Base-by-base conservation (phyloP, 768 basidiomycete species). In the Heimioporus sp. region DNA sequence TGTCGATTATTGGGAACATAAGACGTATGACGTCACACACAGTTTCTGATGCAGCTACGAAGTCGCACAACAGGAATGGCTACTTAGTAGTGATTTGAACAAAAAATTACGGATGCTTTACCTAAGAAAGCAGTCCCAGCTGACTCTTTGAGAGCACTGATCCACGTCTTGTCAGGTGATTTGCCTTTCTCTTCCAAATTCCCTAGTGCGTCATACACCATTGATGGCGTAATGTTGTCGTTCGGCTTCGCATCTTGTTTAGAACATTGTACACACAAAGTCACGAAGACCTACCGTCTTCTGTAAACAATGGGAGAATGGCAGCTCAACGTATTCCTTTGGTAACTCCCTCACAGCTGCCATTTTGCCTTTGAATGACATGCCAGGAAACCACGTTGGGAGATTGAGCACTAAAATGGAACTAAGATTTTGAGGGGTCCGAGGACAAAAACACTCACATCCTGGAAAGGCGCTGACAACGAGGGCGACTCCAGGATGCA, bases 381-480 rank as follows among this genome's bases (percentile, higher is more conserved):
- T 53, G 12, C 35, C 57, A 1, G 59, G 56, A 19, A 59, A 44
- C 56, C 58, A 59, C 4, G 50, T 12, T 2, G 58, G 58, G 11
- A 59, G 49, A 13, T 51, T 57, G 20, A 59, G 13, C n/a, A 57
- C 58, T 59, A 12, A 16, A 10, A 1, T 10, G 2, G 10, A 28
- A 28, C 6, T 28, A 28, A 28, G 24, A 28, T 28, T 28, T 28
- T 28, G 24, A 28, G 24, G 24, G 2, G 7, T 7, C 7, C 24
- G 7, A 28, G 24, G 24, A 7, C 24, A 28, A 28, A 11, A 24
- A 5, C 2, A 43, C 57, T 55, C 11, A 60, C 59, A 1, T 0
- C 15, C 40, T 0, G 56, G 58, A 42, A 58, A 54, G 0, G 52
- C 39, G 15, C 21, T 42, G 1, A 51, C 9, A 10, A 52, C 11